Evolutionary conservation across 2,329 filamentous ascomycete species (phyloP).

Genomic region (Exophiala calicioides): DNA sequence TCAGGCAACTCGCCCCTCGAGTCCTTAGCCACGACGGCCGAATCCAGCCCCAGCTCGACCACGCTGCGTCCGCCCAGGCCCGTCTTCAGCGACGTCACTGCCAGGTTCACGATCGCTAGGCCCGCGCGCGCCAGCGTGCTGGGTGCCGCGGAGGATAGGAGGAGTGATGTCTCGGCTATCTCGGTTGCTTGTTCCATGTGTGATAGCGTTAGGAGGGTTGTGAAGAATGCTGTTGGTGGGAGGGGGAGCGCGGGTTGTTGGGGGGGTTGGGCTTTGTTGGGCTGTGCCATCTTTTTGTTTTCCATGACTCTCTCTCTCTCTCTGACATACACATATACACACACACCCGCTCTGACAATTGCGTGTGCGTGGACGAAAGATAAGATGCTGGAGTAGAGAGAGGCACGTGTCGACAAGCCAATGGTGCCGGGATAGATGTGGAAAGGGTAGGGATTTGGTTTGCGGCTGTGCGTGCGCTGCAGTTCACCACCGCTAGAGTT

Average conservation of each 20-base stretch:
- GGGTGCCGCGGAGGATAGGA: conserved; percentile 34
- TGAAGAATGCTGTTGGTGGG: conserved; percentile 44
- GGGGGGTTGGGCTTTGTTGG: too few species aligned
- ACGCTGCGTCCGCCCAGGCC: conserved; percentile 90
- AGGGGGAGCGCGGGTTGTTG: too few species aligned
- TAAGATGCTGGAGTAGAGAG: too few species aligned
- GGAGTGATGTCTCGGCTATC: conserved; percentile 45
- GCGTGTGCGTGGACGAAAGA: too few species aligned
- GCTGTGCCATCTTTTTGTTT: conserved; percentile 3
- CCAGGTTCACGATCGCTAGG: conserved; percentile 44
- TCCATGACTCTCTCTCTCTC: too few species aligned
- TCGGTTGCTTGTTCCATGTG: conserved; percentile 48
- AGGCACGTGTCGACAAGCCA: too few species aligned
- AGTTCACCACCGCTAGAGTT: too few species aligned
- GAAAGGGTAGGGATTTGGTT: too few species aligned
- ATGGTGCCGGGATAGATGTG: too few species aligned
- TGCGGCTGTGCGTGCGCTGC: too few species aligned
- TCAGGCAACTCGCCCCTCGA: conserved; percentile 39
- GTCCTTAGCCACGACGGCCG: conserved; percentile 58
- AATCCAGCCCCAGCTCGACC: conserved; percentile 72
- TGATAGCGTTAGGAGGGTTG: conserved; percentile 45
- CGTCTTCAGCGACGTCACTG: conserved; percentile 73
- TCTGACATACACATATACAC: too few species aligned
- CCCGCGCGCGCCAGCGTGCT: conserved; percentile 44
- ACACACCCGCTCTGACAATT: too few species aligned